Evolutionary conservation across 1,284 basidiomycete genomes (phyloP).

Genomic region (Ustilago lituana): DNA sequence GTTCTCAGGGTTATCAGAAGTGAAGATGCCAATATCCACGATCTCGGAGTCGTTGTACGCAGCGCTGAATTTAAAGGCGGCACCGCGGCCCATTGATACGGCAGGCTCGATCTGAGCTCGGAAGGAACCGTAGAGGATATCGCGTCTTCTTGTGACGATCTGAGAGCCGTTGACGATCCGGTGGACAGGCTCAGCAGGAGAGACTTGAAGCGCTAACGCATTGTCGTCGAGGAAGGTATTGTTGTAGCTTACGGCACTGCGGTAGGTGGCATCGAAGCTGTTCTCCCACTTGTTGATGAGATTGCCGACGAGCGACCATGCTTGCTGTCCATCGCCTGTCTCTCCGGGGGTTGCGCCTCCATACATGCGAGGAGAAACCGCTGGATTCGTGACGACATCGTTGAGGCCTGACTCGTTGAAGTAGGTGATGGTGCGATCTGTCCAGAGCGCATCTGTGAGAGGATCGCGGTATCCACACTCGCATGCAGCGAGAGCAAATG

Average conservation of each 20-base stretch:
- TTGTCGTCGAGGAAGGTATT: conserved; percentile 48
- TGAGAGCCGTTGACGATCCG: conserved; percentile 57
- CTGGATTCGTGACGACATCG: conserved; percentile 46
- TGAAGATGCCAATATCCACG: conserved; percentile 43
- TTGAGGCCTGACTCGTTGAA: conserved; percentile 56
- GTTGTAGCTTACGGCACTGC: conserved; percentile 52
- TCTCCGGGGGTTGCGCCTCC: conserved; percentile 39
- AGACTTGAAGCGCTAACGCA: conserved; percentile 49
- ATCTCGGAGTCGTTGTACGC: conserved; percentile 53
- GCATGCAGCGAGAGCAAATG: conserved; percentile 35
- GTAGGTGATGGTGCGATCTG: conserved; percentile 58
- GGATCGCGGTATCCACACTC: conserved; percentile 60
- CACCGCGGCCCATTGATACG: conserved; percentile 30
- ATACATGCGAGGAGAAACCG: conserved; percentile 43
- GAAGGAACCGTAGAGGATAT: conserved; percentile 61
- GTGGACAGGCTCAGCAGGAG: conserved; percentile 31
- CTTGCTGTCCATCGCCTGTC: conserved; percentile 46
- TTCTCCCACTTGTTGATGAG: conserved; percentile 54
- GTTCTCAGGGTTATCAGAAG: conserved; percentile 39
- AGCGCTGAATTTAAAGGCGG: conserved; percentile 49
- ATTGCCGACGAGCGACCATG: conserved; percentile 53
- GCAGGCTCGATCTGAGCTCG: conserved; percentile 50
- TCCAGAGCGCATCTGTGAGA: conserved; percentile 54
- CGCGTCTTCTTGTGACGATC: conserved; percentile 53
- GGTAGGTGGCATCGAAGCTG: conserved; percentile 51